These are phyloP conservation scores for Rutstroemia sp. DNA, from an alignment of 2,329 filamentous ascomycete genomes.

Conservation along the genomic window DNA sequence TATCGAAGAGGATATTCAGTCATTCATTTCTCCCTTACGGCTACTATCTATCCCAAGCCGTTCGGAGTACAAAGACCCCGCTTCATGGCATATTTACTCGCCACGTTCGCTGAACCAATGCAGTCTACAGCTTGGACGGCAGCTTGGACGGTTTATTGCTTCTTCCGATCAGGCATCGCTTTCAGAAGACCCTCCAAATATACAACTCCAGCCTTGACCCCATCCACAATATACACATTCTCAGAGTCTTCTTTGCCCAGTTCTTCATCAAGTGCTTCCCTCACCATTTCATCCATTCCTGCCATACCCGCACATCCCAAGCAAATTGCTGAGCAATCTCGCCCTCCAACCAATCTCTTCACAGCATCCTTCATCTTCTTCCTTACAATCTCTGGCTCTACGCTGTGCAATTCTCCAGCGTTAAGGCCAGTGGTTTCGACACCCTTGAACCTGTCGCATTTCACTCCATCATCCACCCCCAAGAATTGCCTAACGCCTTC, in stretches of 20 bases:
- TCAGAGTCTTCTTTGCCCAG: constrained; percentile 52
- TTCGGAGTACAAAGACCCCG: too few relatives aligned
- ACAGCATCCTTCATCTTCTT: constrained; percentile 63
- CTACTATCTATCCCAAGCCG: too few relatives aligned
- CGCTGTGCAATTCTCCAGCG: constrained; percentile 71
- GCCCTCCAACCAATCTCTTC: constrained; percentile 50
- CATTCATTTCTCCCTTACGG: too few relatives aligned
- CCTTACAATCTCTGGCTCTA: constrained; percentile 55
- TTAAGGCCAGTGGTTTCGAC: constrained; percentile 76
- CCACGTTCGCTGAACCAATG: too few relatives aligned
- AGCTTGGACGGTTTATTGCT: too few relatives aligned
- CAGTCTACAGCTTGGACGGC: too few relatives aligned
- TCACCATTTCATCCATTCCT: constrained; percentile 71
- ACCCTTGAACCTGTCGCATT: constrained; percentile 54
- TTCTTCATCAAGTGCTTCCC: constrained; percentile 56
- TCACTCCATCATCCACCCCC: constrained; percentile 34
- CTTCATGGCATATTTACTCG: too few relatives aligned
- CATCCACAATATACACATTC: constrained; percentile 67
- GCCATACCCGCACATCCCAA: constrained; percentile 91
- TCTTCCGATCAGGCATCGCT: not conserved
- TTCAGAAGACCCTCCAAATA: constrained; percentile 19
- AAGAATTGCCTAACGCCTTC: constrained; percentile 59
- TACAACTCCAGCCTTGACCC: constrained; percentile 60
- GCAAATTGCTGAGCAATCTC: constrained; percentile 60
- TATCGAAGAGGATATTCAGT: too few relatives aligned